Percentiles rank a stretch among this genome's conserved stretches.
These are phyloP conservation scores for Arthrobotrys entomopaga DNA, from an alignment of 2,329 filamentous ascomycete genomes.

Conservation along the genomic window DNA sequence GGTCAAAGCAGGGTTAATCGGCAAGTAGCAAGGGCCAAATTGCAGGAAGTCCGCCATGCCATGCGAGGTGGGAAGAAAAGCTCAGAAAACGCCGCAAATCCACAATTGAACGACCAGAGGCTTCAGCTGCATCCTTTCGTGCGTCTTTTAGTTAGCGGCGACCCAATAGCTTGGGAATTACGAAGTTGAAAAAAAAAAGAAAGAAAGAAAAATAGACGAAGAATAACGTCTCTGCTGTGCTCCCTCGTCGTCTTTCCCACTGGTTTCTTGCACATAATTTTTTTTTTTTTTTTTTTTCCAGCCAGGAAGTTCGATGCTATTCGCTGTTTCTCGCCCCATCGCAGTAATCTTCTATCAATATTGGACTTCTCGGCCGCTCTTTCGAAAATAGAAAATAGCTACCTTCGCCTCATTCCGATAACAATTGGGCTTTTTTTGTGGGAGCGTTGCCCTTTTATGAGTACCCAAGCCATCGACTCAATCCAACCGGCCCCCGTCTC, in stretches of 20 bases:
- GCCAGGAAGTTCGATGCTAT: conserved; percentile 14
- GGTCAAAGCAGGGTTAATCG: conserved; percentile 46
- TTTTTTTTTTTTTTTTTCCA: conserved; percentile 2
- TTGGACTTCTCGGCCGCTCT: neutral
- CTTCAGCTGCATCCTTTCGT: conserved; percentile 50
- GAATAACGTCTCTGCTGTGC: conserved; percentile 7
- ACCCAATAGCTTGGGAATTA: conserved; percentile 46
- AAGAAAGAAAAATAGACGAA: conserved; percentile 11
- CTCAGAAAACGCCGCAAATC: conserved; percentile 52
- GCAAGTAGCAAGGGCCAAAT: conserved; percentile 50
- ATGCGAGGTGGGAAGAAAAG: conserved; percentile 48
- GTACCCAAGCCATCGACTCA: conserved; percentile 1
- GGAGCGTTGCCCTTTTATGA: conserved; percentile 29
- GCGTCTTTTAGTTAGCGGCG: conserved; percentile 53
- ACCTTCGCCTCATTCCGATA: conserved; percentile 23
- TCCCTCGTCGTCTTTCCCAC: conserved; percentile 35
- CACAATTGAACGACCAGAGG: neutral
- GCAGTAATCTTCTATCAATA: conserved; percentile 2
- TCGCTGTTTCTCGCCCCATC: conserved; percentile 4
- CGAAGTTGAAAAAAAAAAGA: conserved; percentile 11
- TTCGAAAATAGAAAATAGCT: conserved; percentile 12
- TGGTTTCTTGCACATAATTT: conserved; percentile 22
- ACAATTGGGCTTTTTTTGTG: conserved; percentile 21
- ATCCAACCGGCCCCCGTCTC: conserved; percentile 9
- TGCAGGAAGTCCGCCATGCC: conserved; percentile 42